Base-by-base conservation (phyloP, 352 stramenopile genomes). In the Globisporangium takayamanum region DNA sequence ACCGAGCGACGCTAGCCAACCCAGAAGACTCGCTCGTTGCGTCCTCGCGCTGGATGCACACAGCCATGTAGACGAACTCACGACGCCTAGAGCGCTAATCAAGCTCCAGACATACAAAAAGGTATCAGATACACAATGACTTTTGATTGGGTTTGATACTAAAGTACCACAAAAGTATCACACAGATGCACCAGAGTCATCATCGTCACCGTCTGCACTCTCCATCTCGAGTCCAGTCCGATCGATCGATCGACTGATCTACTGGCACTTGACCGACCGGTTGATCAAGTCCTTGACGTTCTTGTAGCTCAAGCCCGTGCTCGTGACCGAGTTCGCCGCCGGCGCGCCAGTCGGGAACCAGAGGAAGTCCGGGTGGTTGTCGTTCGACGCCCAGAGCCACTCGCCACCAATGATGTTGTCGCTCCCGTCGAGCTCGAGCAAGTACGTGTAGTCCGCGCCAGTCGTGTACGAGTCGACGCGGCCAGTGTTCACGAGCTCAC, bases 41-140 rank as follows among this genome's bases (percentile, higher is more conserved):
- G 8, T 84, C 77, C n/a, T 82, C 73, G 5, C 65, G 64, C 33
- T 87, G 77, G 77, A 76, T 84, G 68, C 64, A 66, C 18, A 68
- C 68, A 3, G 39, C 36, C 3, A 41, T 26, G 10, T 39, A 48
- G 20, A 30, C 20, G 51, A 37, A 49, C 33, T 2, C 33, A 12
- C 33, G 48, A 39, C 15, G 7, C 15, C 22, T 20, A 39, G 18
- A 39, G 3, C 39, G 8, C 36, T 22, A 22, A 22, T 22, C 25
- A 37, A n/a, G 8, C 8, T 10, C 22, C 10, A 36, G 11, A 18
- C 3, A 14, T 3, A 37, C 20, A n/a, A 26, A 37, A 20, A 12
- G 33, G 33, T 39, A 39, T 39, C 5, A 12, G 5, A 12, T 10
- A 39, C 33, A 5, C 33, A 39, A 39, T 14, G 33, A 5, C 33